Evolutionary conservation across 1,284 basidiomycete species (phyloP), one percentile per base, ranked within the genome.

Genomic region (Naganishia sp.): DNA sequence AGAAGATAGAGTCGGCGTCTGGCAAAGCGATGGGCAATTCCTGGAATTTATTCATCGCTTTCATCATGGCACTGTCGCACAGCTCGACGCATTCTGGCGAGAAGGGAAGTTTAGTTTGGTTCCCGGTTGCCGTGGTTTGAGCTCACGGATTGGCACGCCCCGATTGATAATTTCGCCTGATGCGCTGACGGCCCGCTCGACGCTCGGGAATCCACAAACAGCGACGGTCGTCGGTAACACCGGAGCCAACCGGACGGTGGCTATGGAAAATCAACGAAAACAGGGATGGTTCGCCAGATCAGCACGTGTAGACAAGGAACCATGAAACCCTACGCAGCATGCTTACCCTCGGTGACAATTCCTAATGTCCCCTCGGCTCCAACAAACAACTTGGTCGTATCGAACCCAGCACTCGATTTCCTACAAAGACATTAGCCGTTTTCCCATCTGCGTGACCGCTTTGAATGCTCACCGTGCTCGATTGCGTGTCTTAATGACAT

Each of bases 301-400:
- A 28, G 28, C 28, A 28, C 3, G 21, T 21, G 21, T 21, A 21
- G 21, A 21, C 21, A 21, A 21, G 21, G 21, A 21, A 21, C 21
- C 21, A 21, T 21, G 21, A 21, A 21, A 21, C 21, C 21, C 21
- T 21, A 21, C 21, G 21, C 36, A 39, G 10, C 36, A 9, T 39
- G 36, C 36, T 39, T 67, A 88, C 89, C 87, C 83, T 96, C 94
- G 0, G 92, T 94, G 42, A 97, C 85, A 64, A 98, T 91, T 0
- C 94, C 94, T 28, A 97, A 81, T 0, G 94, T 97, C 0, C 94
- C 94, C 76, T 98, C 94, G 0, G 93, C 90, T 21, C 94, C 94
- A 61, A 96, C 90, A 80, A 97, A 97, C 18, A 97, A 79, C 72
- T 94, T 93, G 1, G 92, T 94, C 1, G 87, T 82, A 73, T 98